A percentile compares a stretch with the other conserved stretches of the same genome.
These are phyloP conservation scores for Ophiostoma himal-ulmi DNA, from an alignment of 2,329 filamentous ascomycete genomes.

Conservation along the genomic window DNA sequence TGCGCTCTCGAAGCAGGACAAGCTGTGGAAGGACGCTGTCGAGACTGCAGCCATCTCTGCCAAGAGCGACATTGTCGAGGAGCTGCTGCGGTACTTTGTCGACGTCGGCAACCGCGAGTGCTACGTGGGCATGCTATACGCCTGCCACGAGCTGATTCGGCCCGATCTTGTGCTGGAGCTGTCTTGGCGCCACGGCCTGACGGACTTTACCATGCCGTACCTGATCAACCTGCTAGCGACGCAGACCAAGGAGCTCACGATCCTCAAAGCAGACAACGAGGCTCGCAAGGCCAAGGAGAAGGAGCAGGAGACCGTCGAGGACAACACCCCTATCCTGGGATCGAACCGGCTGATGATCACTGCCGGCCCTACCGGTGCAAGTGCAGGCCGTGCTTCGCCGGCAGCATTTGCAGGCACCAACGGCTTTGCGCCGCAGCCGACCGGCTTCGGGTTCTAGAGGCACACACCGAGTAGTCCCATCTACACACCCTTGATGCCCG, in stretches of 20 bases:
- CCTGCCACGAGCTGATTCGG: slow-evolving; percentile 94
- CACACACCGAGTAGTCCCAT: not conserved
- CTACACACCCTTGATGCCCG: not conserved
- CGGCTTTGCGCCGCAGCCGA: slow-evolving; percentile 82
- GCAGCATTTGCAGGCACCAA: slow-evolving; percentile 73
- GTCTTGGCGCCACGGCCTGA: slow-evolving; percentile 90
- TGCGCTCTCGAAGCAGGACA: slow-evolving; percentile 95
- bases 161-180: slow-evolving; percentile 91
- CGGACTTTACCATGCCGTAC: slow-evolving; percentile 98
- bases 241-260: slow-evolving; percentile 77
- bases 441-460: slow-evolving; percentile 61
- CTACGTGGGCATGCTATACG: slow-evolving; percentile 99
- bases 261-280: slow-evolving; percentile 92
- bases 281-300: slow-evolving; percentile 38
- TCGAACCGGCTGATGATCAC: slow-evolving; percentile 90
- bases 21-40: slow-evolving; percentile 98
- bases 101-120: slow-evolving; percentile 98
- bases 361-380: slow-evolving; percentile 57
- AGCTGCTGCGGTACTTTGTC: slow-evolving; percentile 94
- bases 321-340: slow-evolving; percentile 88
- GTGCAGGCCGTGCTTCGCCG: slow-evolving; percentile 50
- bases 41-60: slow-evolving; percentile 90
- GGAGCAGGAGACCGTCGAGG: slow-evolving; percentile 69
- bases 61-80: slow-evolving; percentile 90
- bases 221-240: slow-evolving; percentile 98